These are phyloP conservation scores for Sclerotinia glacialis DNA, from an alignment of 2,329 filamentous ascomycete species.

Conservation along the genomic window DNA sequence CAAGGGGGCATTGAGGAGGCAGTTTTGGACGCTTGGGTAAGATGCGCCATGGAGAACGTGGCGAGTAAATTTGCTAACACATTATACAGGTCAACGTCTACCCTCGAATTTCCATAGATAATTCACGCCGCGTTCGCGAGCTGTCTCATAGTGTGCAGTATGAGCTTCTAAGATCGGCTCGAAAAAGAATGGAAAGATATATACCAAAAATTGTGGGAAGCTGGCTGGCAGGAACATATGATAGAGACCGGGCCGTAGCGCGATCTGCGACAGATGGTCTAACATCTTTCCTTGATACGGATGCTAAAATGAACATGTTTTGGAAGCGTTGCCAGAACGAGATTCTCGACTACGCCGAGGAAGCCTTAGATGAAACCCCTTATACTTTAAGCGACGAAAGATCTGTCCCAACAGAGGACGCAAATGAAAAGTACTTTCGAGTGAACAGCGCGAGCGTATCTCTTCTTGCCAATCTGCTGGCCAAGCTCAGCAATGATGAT, in stretches of 20 bases:
- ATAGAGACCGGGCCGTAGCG: conserved; percentile 74
- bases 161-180: conserved; percentile 58
- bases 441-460: conserved; percentile 60
- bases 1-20: conserved; percentile 70
- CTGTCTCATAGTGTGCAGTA: conserved; percentile 74
- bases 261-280: conserved; percentile 77
- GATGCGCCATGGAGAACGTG: conserved; percentile 37
- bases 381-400: conserved; percentile 86
- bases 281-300: conserved; percentile 69
- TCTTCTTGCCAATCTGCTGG: conserved; percentile 53
- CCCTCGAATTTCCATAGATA: conserved; percentile 86
- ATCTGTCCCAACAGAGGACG: conserved; percentile 78
- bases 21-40: conserved; percentile 85
- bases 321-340: conserved; percentile 78
- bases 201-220: conserved; percentile 75
- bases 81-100: conserved; percentile 71
- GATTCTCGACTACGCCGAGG: conserved; percentile 77
- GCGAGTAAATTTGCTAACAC: neutral
- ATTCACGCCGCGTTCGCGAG: conserved; percentile 81
- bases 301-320: conserved; percentile 74
- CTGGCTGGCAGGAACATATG: conserved; percentile 90
- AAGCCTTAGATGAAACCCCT: conserved; percentile 76
- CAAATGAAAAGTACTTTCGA: conserved; percentile 78
- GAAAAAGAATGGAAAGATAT: conserved; percentile 79
- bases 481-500: conserved; percentile 50